Percentiles rank a stretch among this genome's conserved stretches.
These are phyloP conservation scores for Verticillium nonalfalfae DNA, from an alignment of 2,329 filamentous ascomycete species.

Conservation along the genomic window DNA sequence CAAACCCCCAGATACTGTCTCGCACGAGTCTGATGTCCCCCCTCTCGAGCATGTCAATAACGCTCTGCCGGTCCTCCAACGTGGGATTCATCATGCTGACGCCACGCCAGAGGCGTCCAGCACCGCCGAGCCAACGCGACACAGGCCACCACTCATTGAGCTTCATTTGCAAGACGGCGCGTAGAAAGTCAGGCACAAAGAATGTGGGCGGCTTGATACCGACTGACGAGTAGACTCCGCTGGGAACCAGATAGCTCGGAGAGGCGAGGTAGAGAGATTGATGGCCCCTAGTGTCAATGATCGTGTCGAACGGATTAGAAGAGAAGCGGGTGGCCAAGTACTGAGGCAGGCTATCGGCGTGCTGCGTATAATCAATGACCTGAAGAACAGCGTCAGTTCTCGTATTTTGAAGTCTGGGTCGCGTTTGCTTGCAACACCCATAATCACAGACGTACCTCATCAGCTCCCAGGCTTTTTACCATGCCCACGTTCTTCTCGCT, in stretches of 20 bases:
- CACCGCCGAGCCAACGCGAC: constrained; percentile 26
- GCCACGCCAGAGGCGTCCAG: constrained; percentile 25
- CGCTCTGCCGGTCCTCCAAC: constrained; percentile 21
- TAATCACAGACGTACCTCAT: constrained; percentile 28
- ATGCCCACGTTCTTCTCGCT: constrained; percentile 37
- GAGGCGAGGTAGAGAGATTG: constrained; percentile 36
- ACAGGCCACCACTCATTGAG: constrained; percentile 30
- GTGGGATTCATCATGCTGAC: constrained; percentile 26
- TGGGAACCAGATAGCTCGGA: constrained; percentile 28
- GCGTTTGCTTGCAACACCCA: too few relatives aligned
- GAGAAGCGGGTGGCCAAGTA: constrained; percentile 25
- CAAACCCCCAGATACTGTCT: constrained; percentile 17
- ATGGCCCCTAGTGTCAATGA: constrained; percentile 43
- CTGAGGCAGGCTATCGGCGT: constrained; percentile 23
- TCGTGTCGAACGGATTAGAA: constrained; percentile 28
- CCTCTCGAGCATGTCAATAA: constrained; percentile 22
- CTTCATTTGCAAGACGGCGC: constrained; percentile 25
- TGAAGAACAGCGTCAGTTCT: constrained; percentile 8
- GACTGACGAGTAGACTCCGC: constrained; percentile 32
- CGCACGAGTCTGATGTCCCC: constrained; percentile 25
- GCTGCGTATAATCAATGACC: constrained; percentile 33
- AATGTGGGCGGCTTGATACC: constrained; percentile 29
- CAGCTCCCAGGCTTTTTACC: constrained; percentile 38
- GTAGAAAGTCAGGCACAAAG: constrained; percentile 19
- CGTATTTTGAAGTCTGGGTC: background rate